Conservation (phyloP, 345 rosid genomes). For the Bruguiera sexangula region DNA sequence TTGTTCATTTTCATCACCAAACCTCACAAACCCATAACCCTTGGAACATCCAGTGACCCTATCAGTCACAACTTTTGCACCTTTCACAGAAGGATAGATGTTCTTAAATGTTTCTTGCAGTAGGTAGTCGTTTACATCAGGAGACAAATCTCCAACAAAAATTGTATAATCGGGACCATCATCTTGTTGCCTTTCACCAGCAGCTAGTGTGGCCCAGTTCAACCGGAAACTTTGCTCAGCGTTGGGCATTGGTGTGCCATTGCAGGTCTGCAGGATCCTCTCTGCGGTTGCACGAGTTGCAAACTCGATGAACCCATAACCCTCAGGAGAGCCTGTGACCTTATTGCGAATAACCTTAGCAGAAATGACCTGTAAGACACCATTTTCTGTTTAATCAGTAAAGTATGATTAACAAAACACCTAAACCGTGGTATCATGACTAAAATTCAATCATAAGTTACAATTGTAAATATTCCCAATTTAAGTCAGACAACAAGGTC, state of each 20-base stretch:
- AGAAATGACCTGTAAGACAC: constrained; percentile 44
- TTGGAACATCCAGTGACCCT: constrained; percentile 87
- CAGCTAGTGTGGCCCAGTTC: constrained; percentile 87
- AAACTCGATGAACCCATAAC: constrained; percentile 93
- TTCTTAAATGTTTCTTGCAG: constrained; percentile 73
- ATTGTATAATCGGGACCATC: constrained; percentile 81
- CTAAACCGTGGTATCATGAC: neutral
- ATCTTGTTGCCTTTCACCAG: constrained; percentile 85
- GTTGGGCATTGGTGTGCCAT: constrained; percentile 76
- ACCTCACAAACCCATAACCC: constrained; percentile 95
- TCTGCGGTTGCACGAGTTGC: constrained; percentile 64
- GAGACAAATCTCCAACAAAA: constrained; percentile 90
- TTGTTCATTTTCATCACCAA: constrained; percentile 83
- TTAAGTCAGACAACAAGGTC: too few species aligned
- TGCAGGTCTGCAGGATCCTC: constrained; percentile 67
- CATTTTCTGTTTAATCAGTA: neutral
- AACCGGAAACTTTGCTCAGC: constrained; percentile 73
- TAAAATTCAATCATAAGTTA: neutral
- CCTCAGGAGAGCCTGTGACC: constrained; percentile 64
- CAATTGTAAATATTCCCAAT: too few species aligned
- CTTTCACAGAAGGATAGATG: constrained; percentile 65
- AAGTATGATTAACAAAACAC: neutral
- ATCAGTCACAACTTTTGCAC: constrained; percentile 90
- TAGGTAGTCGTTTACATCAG: constrained; percentile 77
- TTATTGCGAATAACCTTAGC: constrained; percentile 88